Evolutionary conservation across 108 stramenopile genomes (phyloP).

Genomic region (Skeletonema marinoi): DNA sequence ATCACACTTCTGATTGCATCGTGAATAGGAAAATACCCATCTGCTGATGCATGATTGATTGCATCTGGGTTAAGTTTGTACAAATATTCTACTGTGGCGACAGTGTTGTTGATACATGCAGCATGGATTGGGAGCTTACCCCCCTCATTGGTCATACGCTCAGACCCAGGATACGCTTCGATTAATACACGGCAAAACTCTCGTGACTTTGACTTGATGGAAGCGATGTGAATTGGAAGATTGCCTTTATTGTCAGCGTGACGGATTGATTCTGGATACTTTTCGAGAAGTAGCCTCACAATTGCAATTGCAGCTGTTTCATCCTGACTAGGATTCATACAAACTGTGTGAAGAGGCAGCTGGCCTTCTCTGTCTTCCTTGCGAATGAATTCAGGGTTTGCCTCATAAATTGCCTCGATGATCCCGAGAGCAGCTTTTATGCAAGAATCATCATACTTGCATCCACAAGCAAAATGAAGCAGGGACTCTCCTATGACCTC

Average conservation of each 20-base stretch:
- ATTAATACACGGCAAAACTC: background rate
- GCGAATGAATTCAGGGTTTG: background rate
- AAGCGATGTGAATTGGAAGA: slow-evolving; percentile 2
- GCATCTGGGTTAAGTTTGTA: slow-evolving; percentile 4
- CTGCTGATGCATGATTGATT: background rate
- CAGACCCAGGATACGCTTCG: slow-evolving; percentile 3
- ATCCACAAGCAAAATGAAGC: background rate
- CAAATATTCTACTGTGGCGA: background rate
- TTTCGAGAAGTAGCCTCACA: slow-evolving; percentile 1
- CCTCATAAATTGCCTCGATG: background rate
- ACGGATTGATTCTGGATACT: background rate
- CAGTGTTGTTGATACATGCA: background rate
- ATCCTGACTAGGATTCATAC: background rate
- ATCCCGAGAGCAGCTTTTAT: background rate
- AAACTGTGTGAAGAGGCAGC: background rate
- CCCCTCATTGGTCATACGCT: background rate
- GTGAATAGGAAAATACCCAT: too few relatives aligned
- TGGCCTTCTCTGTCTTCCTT: background rate
- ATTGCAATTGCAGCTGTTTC: background rate
- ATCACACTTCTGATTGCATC: background rate
- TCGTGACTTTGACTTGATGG: background rate
- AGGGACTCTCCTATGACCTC: background rate
- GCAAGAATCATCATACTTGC: background rate
- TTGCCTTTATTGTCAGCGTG: background rate
- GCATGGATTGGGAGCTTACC: background rate